These are phyloP conservation scores for Paracoccidioides brasiliensis DNA, from an alignment of 2,329 filamentous ascomycete species.

Conservation along the genomic window DNA sequence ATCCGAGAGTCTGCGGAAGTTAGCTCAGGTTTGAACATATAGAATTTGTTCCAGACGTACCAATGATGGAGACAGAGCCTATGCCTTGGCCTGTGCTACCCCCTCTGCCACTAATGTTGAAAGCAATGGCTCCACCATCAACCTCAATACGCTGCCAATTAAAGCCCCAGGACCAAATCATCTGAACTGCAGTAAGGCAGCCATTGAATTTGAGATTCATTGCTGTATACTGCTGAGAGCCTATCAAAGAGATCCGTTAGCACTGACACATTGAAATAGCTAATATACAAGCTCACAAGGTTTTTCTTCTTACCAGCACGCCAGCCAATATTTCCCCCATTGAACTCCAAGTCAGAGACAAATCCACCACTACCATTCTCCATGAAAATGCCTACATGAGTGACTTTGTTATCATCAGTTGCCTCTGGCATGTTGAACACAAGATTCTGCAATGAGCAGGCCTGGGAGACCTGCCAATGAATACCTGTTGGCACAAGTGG, in stretches of 20 bases:
- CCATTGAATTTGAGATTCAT: constrained; percentile 2
- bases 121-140: constrained; percentile 1
- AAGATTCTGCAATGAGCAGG: constrained; percentile 59
- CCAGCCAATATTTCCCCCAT: constrained; percentile 43
- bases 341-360: constrained; percentile 45
- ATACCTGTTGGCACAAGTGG: constrained; percentile 29
- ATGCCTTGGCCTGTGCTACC: neutral
- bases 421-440: constrained; percentile 52
- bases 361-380: constrained; percentile 41
- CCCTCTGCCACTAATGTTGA: neutral
- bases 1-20: neutral
- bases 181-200: constrained; percentile 3
- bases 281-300: neutral
- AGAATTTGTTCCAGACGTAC: neutral
- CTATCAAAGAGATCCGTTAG: neutral
- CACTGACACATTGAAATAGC: neutral
- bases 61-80: constrained; percentile 1
- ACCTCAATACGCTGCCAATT: constrained; percentile 2
- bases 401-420: constrained; percentile 16
- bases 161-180: constrained; percentile 3
- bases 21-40: neutral
- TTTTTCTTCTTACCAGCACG: neutral
- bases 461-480: constrained; percentile 65
- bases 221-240: constrained; percentile 2
- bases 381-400: constrained; percentile 15